These are phyloP conservation scores for Beauveria pseudobassiana DNA, from an alignment of 2,329 filamentous ascomycete species.

Conservation along the genomic window DNA sequence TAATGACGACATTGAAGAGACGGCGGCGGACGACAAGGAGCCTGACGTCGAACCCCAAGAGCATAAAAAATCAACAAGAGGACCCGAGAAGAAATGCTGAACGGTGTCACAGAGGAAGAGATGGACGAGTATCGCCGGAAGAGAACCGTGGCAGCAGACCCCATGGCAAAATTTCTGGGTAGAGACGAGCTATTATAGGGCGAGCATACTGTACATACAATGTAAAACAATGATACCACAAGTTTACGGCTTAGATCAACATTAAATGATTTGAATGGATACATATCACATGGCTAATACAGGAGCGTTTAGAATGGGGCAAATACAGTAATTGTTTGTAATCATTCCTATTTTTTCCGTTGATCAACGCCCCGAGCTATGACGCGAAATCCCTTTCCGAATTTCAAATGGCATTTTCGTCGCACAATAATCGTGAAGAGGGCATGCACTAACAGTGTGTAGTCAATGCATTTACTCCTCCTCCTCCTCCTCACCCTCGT, in stretches of 20 bases:
- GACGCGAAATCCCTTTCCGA: constrained; percentile 31
- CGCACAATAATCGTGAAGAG: constrained; percentile 22
- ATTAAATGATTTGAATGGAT: neutral
- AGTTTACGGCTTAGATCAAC: neutral
- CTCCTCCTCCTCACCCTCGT: constrained; percentile 77
- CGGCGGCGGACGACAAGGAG: constrained; percentile 20
- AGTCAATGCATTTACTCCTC: constrained; percentile 52
- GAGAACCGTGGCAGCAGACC: constrained; percentile 66
- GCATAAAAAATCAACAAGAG: constrained; percentile 52
- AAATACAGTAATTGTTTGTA: constrained; percentile 14
- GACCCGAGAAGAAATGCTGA: constrained; percentile 69
- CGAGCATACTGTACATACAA: constrained; percentile 18
- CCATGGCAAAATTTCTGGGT: constrained; percentile 76
- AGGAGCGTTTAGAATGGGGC: neutral
- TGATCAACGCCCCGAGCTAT: constrained; percentile 46
- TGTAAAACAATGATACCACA: constrained; percentile 13
- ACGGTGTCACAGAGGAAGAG: constrained; percentile 72
- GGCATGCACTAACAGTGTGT: constrained; percentile 24
- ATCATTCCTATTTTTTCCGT: constrained; percentile 35
- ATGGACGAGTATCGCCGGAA: constrained; percentile 80
- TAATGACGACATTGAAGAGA: constrained; percentile 17
- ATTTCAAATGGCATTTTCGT: constrained; percentile 30
- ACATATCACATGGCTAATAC: neutral
- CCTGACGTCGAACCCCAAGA: constrained; percentile 22
- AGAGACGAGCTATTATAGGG: constrained; percentile 54